phyloP scores from a whole-genome alignment of 495 filamentous ascomycete species.

The Massariosphaeria phaeospora region DNA sequence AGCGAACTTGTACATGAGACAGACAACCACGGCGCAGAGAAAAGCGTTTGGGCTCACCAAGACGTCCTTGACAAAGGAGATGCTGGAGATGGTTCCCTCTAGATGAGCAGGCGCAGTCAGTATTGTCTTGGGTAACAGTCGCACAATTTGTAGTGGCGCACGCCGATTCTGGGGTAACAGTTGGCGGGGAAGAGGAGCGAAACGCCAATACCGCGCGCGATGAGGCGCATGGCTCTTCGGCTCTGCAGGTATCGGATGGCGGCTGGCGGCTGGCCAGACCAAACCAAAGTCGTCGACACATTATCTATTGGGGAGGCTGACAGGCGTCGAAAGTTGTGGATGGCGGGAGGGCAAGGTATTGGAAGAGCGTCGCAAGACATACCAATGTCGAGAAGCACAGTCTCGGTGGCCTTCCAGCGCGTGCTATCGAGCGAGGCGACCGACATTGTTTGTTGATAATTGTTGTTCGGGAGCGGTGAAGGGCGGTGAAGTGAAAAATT shows the following conservation, averaged over 20 bases:
- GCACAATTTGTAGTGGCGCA: conserved; percentile 8
- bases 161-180: conserved; percentile 22
- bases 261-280: conserved; percentile 8
- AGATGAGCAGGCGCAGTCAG: conserved; percentile 20
- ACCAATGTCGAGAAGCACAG: conserved; percentile 43
- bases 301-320: conserved; percentile 2
- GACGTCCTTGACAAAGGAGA: conserved; percentile 67
- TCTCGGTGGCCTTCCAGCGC: conserved; percentile 22
- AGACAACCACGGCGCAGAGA: too few relatives aligned
- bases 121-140: conserved; percentile 2
- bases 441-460: conserved; percentile 26
- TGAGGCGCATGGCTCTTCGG: conserved; percentile 16
- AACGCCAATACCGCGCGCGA: too few relatives aligned
- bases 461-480: conserved; percentile 16
- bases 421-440: conserved; percentile 18
- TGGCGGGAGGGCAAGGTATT: not conserved
- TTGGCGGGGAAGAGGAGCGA: not conserved
- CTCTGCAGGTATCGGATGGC: conserved; percentile 13
- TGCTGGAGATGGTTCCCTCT: conserved; percentile 69
- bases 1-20: too few relatives aligned
- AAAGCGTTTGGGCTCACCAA: conserved; percentile 59
- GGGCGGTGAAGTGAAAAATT: conserved; percentile 31
- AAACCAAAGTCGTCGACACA: not conserved
- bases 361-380: conserved; percentile 7
- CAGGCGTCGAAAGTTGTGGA: not conserved